phyloP scores from a whole-genome alignment of 2,329 filamentous ascomycete genomes.

The Aspergillus quadrilineatus region DNA sequence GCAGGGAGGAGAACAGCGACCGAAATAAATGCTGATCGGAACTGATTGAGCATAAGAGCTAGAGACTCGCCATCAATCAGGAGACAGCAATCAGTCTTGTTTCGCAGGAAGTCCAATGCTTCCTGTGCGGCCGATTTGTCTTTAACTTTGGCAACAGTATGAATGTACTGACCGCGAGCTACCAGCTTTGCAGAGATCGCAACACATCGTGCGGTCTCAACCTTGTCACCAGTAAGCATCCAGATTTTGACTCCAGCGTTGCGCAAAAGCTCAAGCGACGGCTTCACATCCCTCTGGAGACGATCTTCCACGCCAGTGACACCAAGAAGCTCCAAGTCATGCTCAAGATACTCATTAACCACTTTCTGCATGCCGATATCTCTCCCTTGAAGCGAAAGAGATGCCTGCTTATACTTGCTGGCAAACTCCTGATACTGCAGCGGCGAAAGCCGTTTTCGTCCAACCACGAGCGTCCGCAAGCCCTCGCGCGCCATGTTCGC shows the following conservation, averaged over 20 bases:
- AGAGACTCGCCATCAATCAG: conserved; percentile 94
- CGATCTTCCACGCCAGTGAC: conserved; percentile 98
- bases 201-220: conserved; percentile 94
- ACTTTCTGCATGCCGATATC: conserved; percentile 80
- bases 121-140: conserved; percentile 83
- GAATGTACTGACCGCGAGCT: conserved; percentile 88
- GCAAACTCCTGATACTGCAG: conserved; percentile 82
- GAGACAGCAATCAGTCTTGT: conserved; percentile 81
- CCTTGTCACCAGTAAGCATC: conserved; percentile 99
- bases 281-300: conserved; percentile 91
- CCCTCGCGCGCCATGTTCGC: conserved; percentile 99
- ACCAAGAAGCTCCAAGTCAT: conserved; percentile 86
- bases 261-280: conserved; percentile 86
- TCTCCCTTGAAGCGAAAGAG: conserved; percentile 73
- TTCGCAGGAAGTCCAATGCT: conserved; percentile 81
- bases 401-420: conserved; percentile 71
- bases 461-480: conserved; percentile 87
- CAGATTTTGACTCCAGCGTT: conserved; percentile 99
- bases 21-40: conserved; percentile 80
- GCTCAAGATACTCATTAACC: conserved; percentile 78
- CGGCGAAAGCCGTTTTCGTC: conserved; percentile 78
- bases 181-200: conserved; percentile 94
- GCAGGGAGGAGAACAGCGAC: conserved; percentile 83
- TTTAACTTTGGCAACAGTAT: conserved; percentile 83
- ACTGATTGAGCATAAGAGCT: conserved; percentile 76